A percentile compares a stretch with the other conserved stretches of the same genome.
Evolutionary conservation across 805 yeast genomes (phyloP).

Genomic region (Candida verbasci): DNA sequence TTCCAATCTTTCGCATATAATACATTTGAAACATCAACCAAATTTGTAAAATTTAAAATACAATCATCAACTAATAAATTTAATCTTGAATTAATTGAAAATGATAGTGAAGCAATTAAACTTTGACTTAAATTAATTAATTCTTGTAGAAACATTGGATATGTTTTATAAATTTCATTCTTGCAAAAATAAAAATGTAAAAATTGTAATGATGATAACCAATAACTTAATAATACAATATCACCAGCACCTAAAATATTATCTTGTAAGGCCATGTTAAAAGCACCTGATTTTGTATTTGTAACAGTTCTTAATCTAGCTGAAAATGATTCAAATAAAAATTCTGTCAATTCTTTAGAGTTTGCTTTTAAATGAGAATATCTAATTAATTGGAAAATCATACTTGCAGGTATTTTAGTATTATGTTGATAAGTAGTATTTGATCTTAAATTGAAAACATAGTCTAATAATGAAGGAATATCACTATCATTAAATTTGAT

Average conservation of each 20-base stretch:
- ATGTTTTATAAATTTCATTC: constrained; percentile 51
- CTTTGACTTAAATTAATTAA: constrained; percentile 57
- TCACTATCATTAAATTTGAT: constrained; percentile 58
- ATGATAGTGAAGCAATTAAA: constrained; percentile 59
- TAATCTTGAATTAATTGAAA: constrained; percentile 60
- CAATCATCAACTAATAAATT: constrained; percentile 59
- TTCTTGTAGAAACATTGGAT: constrained; percentile 62
- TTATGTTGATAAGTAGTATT: constrained; percentile 37
- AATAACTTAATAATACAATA: constrained; percentile 71
- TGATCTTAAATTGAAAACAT: constrained; percentile 41
- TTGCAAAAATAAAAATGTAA: constrained; percentile 72
- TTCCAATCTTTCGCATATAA: constrained; percentile 71
- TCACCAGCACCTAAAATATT: constrained; percentile 46
- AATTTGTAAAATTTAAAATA: constrained; percentile 68
- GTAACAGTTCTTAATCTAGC: constrained; percentile 59
- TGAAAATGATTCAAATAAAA: constrained; percentile 55
- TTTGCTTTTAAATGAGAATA: constrained; percentile 58
- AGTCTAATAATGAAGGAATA: constrained; percentile 47
- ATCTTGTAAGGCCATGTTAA: constrained; percentile 34
- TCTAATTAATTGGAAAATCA: constrained; percentile 65
- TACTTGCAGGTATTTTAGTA: constrained; percentile 61
- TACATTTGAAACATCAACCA: constrained; percentile 76
- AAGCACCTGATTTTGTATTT: constrained; percentile 57
- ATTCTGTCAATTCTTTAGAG: constrained; percentile 53
- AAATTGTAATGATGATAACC: constrained; percentile 80